phyloP scores from a whole-genome alignment of 805 yeast species.

The Jamesozyma piceae region DNA sequence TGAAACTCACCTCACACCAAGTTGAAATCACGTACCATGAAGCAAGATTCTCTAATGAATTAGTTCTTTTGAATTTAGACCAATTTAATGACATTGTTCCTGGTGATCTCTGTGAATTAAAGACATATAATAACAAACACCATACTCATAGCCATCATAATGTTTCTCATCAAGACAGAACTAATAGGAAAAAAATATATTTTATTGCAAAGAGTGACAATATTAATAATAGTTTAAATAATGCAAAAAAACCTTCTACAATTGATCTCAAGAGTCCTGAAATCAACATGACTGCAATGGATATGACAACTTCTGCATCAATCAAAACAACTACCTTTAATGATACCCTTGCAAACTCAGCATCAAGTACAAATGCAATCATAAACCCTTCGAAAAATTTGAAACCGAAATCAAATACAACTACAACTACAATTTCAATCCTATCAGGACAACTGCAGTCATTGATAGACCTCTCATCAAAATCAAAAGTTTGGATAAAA shows the following conservation, averaged over 20 bases:
- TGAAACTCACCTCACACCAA: constrained; percentile 8
- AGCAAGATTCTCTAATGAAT: constrained; percentile 43
- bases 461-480: constrained; percentile 53
- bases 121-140: constrained; percentile 33
- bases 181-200: constrained; percentile 31
- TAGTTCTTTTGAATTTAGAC: constrained; percentile 52
- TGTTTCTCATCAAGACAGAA: not conserved
- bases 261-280: not conserved
- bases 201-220: constrained; percentile 33
- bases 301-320: not conserved
- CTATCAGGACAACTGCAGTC: constrained; percentile 51
- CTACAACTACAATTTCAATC: constrained; percentile 38
- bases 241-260: not conserved
- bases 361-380: constrained; percentile 4
- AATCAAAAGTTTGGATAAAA: constrained; percentile 56
- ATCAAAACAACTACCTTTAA: not conserved
- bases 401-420: constrained; percentile 19
- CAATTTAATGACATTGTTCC: constrained; percentile 52
- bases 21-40: constrained; percentile 50
- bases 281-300: not conserved
- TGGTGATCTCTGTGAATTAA: constrained; percentile 73
- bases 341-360: not conserved
- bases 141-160: not conserved
- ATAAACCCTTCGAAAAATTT: not conserved
- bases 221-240: constrained; percentile 16